phyloP scores from a whole-genome alignment of 2,329 filamentous ascomycete species.

The Neobulgaria alba region DNA sequence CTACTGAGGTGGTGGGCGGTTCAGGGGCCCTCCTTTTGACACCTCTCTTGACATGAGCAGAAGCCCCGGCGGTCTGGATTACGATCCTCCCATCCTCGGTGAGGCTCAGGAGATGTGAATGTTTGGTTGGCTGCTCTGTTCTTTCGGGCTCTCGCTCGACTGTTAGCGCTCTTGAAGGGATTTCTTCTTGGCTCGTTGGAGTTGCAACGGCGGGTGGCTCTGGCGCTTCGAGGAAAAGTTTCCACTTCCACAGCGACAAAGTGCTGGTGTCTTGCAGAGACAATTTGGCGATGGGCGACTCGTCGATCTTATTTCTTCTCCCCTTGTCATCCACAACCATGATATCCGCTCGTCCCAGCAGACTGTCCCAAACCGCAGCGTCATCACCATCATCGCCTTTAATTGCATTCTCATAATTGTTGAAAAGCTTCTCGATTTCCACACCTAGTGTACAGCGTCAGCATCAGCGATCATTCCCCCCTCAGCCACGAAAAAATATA shows the following conservation, averaged over 20 bases:
- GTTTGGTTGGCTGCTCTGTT: too few species aligned
- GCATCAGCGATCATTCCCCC: background rate
- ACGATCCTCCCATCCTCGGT: too few species aligned
- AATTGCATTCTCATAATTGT: constrained; percentile 3
- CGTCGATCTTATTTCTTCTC: background rate
- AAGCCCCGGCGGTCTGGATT: too few species aligned
- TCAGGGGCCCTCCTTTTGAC: too few species aligned
- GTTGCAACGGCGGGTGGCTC: too few species aligned
- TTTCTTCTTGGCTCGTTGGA: background rate
- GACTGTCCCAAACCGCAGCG: constrained; percentile 9
- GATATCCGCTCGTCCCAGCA: constrained; percentile 5
- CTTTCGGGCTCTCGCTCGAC: too few species aligned
- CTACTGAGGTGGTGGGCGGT: too few species aligned
- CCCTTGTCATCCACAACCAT: background rate
- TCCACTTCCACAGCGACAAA: background rate
- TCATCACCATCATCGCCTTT: constrained; percentile 3
- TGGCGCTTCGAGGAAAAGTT: background rate
- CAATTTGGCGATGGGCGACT: background rate
- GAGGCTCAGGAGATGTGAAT: too few species aligned
- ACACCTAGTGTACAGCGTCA: constrained; percentile 5
- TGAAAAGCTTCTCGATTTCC: constrained; percentile 9
- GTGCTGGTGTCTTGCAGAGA: background rate
- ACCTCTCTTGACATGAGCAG: too few species aligned
- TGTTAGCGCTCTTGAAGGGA: background rate
- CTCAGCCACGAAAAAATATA: background rate